Evolutionary conservation across 805 yeast genomes (phyloP).

Genomic region (Myxozyma melibiosi): DNA sequence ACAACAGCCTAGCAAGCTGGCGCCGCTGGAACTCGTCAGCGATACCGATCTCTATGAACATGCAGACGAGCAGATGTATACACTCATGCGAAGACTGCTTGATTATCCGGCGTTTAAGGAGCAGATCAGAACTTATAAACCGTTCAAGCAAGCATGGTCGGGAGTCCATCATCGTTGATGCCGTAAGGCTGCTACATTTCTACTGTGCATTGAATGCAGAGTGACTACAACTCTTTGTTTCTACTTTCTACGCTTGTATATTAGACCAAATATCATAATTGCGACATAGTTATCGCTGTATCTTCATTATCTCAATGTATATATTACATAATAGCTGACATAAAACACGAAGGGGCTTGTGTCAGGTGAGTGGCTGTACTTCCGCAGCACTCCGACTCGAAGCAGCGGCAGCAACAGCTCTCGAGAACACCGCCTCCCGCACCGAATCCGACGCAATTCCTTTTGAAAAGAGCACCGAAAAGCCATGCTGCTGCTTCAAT

Average conservation of each 20-base stretch:
- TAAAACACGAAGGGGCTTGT: conserved; percentile 1
- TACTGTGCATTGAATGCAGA: too few species aligned
- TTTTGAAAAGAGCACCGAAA: not conserved
- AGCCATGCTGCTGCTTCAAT: conserved; percentile 80
- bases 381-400: conserved; percentile 2
- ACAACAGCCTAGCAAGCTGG: not conserved
- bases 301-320: too few species aligned
- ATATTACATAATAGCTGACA: too few species aligned
- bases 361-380: conserved; percentile 4
- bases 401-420: not conserved
- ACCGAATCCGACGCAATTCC: not conserved
- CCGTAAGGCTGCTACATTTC: not conserved
- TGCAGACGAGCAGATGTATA: conserved; percentile 14
- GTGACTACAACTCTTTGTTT: too few species aligned
- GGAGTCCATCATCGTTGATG: not conserved
- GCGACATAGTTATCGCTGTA: too few species aligned
- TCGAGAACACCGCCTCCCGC: not conserved
- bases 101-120: not conserved
- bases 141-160: conserved; percentile 11
- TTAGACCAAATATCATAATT: too few species aligned
- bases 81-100: conserved; percentile 10
- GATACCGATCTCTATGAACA: conserved; percentile 1
- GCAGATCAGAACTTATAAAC: not conserved
- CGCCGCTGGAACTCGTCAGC: conserved; percentile 5
- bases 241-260: too few species aligned